Conservation (phyloP, 495 filamentous ascomycete species). For the Lophiotrema nucula region DNA sequence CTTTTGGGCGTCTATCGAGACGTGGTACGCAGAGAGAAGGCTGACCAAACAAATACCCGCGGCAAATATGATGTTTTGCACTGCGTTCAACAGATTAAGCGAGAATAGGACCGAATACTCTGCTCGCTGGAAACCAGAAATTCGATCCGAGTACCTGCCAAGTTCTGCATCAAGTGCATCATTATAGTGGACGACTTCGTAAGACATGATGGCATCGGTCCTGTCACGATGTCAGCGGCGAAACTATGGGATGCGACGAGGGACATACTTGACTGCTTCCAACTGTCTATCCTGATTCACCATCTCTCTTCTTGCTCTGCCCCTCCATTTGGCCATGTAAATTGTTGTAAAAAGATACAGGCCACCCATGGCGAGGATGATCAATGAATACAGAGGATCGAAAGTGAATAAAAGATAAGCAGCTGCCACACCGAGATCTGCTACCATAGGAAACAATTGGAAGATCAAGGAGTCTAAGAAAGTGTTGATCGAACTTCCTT, state of each 20-base stretch:
- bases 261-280: slow-evolving; percentile 16
- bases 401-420: slow-evolving; percentile 3
- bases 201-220: slow-evolving; percentile 14
- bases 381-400: slow-evolving; percentile 9
- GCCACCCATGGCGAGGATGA: slow-evolving; percentile 6
- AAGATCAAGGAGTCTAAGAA: slow-evolving; percentile 18
- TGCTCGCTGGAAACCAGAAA: slow-evolving; percentile 1
- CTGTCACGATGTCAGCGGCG: too few species aligned
- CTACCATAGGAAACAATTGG: slow-evolving; percentile 19
- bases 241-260: too few species aligned
- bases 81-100: slow-evolving; percentile 8
- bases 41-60: slow-evolving; percentile 1
- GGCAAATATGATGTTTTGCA: slow-evolving; percentile 10
- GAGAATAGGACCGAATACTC: slow-evolving; percentile 12
- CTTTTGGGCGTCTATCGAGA: slow-evolving; percentile 1
- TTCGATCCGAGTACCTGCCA: not conserved
- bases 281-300: slow-evolving; percentile 9
- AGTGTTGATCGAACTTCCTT: slow-evolving; percentile 19
- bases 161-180: not conserved
- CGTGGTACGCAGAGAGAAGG: not conserved
- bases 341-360: slow-evolving; percentile 15
- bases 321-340: slow-evolving; percentile 18
- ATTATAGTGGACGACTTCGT: slow-evolving; percentile 18
- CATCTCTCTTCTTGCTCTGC: slow-evolving; percentile 8
- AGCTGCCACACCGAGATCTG: slow-evolving; percentile 15